phyloP scores from a whole-genome alignment of 345 rosid species.

The Geranium brycei region DNA sequence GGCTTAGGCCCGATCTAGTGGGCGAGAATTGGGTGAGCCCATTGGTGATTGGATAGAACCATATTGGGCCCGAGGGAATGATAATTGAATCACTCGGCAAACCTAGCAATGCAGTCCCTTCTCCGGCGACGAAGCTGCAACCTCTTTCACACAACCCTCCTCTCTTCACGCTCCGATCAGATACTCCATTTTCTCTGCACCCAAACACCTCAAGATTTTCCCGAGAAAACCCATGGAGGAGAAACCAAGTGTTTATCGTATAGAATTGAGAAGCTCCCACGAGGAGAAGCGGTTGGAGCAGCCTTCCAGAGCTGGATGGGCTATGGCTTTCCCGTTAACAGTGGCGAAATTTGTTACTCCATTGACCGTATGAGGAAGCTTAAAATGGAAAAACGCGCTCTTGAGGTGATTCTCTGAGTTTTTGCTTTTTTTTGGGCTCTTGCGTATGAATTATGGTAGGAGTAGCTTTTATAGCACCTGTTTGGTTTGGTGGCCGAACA shows the following conservation, averaged over 20 bases:
- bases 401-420: conserved; percentile 32
- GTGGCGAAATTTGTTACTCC: conserved; percentile 66
- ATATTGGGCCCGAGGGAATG: too few relatives aligned
- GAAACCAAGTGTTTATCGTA: conserved; percentile 44
- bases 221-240: conserved; percentile 15
- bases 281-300: conserved; percentile 50
- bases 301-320: conserved; percentile 88
- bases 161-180: conserved; percentile 6
- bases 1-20: too few relatives aligned
- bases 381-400: conserved; percentile 58
- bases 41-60: too few relatives aligned
- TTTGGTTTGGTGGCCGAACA: not conserved
- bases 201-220: conserved; percentile 7
- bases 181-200: conserved; percentile 23
- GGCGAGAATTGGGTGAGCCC: too few relatives aligned
- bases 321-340: conserved; percentile 63
- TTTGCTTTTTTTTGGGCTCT: not conserved
- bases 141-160: conserved; percentile 26
- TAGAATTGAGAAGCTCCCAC: conserved; percentile 60
- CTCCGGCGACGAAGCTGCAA: conserved; percentile 13
- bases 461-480: not conserved
- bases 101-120: conserved; percentile 13
- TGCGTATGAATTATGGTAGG: not conserved
- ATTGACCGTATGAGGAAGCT: conserved; percentile 68
- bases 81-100: not conserved